Base-by-base conservation (phyloP, 176 grass and related monocot genomes). In the Aegilops bicornis region DNA sequence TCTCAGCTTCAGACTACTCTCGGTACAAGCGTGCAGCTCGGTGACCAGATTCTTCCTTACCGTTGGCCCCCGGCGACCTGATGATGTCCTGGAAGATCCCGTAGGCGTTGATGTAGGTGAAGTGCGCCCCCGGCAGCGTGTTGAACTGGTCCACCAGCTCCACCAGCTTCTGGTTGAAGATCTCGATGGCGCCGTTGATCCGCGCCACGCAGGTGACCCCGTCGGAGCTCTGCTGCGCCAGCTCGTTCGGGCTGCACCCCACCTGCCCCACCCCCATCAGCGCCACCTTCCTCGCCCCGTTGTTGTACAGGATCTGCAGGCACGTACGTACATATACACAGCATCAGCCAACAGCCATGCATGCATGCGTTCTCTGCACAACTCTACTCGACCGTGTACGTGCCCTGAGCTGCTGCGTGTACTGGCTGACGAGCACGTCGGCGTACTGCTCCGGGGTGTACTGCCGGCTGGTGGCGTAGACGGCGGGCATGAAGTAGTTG, bases 401-500 rank as follows among this genome's bases (percentile, higher is more conserved):
- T 68, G 90, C 82, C 75, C 88, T 78, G 64, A 98, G 85, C 89
- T 95, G 93, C 69, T 92, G 73, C 42, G 90, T 36, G 80, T 94
- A 98, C 75, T 93, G 91, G 73, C 23, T 48, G 88, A 75, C 43
- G 47, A 98, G 93, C 80, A 25, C 86, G 69, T 95, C 93, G 14
- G 96, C 90, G 25, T 88, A 98, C 76, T 94, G 93, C 70, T 91
- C 88, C 15, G 96, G 88, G 8, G 88, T 95, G 96, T 85, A 98
- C 82, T 94, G 91, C 27, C 35, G 86, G 67, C 91, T 89, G 25
- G 90, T 95, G 20, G 6, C 0, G 93, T 95, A 95, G 50, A 98
- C 32, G 3, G 80, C 7, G 0, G 96, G 91, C 96, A 98, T 98
- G 96, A 98, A 98, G 89, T 98, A 95, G 88, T 98, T 98, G 89